phyloP scores from a whole-genome alignment of 768 basidiomycete species.

The Amanita pseudoporphyria region DNA sequence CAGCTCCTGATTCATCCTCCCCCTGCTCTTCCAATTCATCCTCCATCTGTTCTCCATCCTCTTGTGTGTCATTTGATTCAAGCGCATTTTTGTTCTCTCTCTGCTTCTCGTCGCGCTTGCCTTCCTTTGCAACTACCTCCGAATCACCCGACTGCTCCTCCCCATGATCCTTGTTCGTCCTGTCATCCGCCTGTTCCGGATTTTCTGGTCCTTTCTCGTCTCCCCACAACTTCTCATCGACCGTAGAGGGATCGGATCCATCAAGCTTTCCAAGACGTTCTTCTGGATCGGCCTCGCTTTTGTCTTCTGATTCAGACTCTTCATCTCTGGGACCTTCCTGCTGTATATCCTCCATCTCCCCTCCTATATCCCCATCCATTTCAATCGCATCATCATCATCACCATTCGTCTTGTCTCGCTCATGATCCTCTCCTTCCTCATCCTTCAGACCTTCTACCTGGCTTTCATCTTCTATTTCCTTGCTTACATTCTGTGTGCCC shows the following conservation, averaged over 20 bases:
- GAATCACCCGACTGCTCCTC: slow-evolving; percentile 37
- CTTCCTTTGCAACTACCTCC: slow-evolving; percentile 78
- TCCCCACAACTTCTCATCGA: slow-evolving; percentile 98
- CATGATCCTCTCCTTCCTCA: slow-evolving; percentile 40
- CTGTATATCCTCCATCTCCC: slow-evolving; percentile 74
- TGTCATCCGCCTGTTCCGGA: slow-evolving; percentile 39
- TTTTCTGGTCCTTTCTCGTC: slow-evolving; percentile 61
- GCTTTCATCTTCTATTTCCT: slow-evolving; percentile 92
- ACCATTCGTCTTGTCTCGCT: slow-evolving; percentile 36
- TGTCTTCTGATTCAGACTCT: slow-evolving; percentile 38
- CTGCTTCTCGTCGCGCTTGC: slow-evolving; percentile 25
- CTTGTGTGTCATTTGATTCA: slow-evolving; percentile 7
- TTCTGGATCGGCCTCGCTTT: slow-evolving; percentile 58
- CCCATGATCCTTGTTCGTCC: slow-evolving; percentile 53
- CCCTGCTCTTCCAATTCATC: slow-evolving; percentile 19
- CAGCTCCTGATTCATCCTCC: slow-evolving; percentile 35
- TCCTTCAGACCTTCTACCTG: slow-evolving; percentile 91
- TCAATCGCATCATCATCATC: slow-evolving; percentile 76
- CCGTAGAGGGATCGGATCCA: slow-evolving; percentile 67
- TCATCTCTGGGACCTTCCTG: slow-evolving; percentile 47
- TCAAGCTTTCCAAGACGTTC: slow-evolving; percentile 82
- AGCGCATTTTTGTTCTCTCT: slow-evolving; percentile 20
- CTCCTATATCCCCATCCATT: slow-evolving; percentile 87
- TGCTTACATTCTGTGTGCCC: slow-evolving; percentile 82
- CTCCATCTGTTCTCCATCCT: slow-evolving; percentile 14